Conservation (phyloP, 345 rosid species). For the Mercurialis annua region DNA sequence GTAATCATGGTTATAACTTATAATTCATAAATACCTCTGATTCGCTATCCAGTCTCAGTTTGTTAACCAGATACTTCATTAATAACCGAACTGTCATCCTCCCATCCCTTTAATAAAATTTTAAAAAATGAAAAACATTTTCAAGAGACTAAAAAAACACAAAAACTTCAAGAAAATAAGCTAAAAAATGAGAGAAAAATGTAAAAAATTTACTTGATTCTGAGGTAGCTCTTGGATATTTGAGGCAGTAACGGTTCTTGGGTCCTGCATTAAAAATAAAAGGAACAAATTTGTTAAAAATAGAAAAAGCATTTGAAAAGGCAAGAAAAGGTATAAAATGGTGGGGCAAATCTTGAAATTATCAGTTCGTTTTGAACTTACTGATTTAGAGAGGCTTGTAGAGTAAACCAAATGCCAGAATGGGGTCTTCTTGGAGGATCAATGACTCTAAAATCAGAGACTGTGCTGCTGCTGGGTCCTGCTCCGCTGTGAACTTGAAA, state of each 20-base stretch:
- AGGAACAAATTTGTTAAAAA: neutral
- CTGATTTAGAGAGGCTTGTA: slow-evolving; percentile 92
- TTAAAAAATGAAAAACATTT: too few species aligned
- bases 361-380: slow-evolving; percentile 38
- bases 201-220: slow-evolving; percentile 87
- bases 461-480: slow-evolving; percentile 71
- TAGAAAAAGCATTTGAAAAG: neutral
- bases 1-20: slow-evolving; percentile 5
- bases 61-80: slow-evolving; percentile 88
- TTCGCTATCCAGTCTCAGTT: slow-evolving; percentile 83
- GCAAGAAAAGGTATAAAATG: slow-evolving; percentile 2
- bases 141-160: neutral
- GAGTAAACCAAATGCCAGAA: slow-evolving; percentile 94
- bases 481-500: slow-evolving; percentile 46
- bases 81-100: slow-evolving; percentile 86
- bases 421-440: slow-evolving; percentile 79
- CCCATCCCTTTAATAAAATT: slow-evolving; percentile 62
- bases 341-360: slow-evolving; percentile 3
- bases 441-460: slow-evolving; percentile 56
- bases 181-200: neutral
- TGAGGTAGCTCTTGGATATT: slow-evolving; percentile 87
- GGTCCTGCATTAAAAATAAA: slow-evolving; percentile 47
- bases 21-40: slow-evolving; percentile 67
- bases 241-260: slow-evolving; percentile 91
- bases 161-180: neutral